Percentiles rank a stretch among this genome's conserved stretches.
phyloP scores from a whole-genome alignment of 169 alveolate genomes.

The Plasmodium vivax region DNA sequence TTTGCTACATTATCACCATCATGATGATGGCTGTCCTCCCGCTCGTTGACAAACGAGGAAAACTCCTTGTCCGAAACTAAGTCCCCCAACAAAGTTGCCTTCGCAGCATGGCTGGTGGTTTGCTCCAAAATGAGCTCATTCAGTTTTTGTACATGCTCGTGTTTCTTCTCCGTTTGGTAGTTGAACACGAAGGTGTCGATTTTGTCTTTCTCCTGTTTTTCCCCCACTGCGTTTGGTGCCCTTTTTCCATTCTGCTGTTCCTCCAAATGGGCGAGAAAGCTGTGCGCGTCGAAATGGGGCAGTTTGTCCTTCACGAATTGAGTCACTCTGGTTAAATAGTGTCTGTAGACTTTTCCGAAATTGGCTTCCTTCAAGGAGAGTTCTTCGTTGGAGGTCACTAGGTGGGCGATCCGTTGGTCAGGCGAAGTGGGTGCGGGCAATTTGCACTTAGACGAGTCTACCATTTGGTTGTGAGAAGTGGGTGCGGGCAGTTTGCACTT shows the following conservation, averaged over 20 bases:
- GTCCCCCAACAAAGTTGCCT: neutral
- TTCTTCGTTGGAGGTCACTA: constrained; percentile 3
- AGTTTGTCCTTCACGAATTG: constrained; percentile 6
- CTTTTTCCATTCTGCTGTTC: neutral
- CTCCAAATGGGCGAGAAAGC: constrained; percentile 19
- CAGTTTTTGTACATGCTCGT: constrained; percentile 32
- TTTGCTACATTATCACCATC: neutral
- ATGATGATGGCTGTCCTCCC: neutral
- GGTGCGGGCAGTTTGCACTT: neutral
- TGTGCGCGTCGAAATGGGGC: constrained; percentile 11
- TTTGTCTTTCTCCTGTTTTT: neutral
- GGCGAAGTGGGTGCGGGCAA: neutral
- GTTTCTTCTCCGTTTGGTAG: constrained; percentile 14
- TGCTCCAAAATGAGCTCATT: constrained; percentile 35
- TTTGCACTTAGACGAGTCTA: neutral
- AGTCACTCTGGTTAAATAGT: constrained; percentile 24
- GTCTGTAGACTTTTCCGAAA: constrained; percentile 23
- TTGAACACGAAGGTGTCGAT: constrained; percentile 28
- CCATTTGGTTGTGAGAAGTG: neutral
- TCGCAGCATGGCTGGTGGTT: neutral
- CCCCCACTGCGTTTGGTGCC: neutral
- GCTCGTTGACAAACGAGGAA: constrained; percentile 9
- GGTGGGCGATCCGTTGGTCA: neutral
- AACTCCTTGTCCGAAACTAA: constrained; percentile 25
- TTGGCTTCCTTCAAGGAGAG: constrained; percentile 1